Conservation (phyloP, 208 protist species). For the Crithidia bombi region DNA sequence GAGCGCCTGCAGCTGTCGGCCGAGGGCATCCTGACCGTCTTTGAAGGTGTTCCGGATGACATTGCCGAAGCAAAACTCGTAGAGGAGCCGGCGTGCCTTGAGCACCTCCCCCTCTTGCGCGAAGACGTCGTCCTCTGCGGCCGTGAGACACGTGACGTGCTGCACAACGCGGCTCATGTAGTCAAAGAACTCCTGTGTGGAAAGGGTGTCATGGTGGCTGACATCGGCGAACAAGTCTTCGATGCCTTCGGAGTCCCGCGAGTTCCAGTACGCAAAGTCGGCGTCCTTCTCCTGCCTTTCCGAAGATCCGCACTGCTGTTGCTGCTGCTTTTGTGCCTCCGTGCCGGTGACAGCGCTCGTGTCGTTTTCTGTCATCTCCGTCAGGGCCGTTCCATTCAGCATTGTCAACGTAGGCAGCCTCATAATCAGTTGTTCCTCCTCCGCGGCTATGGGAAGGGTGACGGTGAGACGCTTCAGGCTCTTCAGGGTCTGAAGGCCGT, state of each 20-base stretch:
- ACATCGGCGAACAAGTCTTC: slow-evolving; percentile 52
- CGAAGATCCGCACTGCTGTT: not conserved
- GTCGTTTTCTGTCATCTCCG: slow-evolving; percentile 15
- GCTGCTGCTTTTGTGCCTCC: not conserved
- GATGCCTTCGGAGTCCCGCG: slow-evolving; percentile 41
- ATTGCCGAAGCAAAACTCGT: slow-evolving; percentile 79
- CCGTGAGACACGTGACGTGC: slow-evolving; percentile 65
- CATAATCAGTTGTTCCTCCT: slow-evolving; percentile 83
- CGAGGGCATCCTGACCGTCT: slow-evolving; percentile 41
- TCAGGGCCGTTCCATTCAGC: slow-evolving; percentile 24
- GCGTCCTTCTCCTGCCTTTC: not conserved
- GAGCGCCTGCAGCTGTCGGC: slow-evolving; percentile 43
- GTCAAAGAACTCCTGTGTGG: slow-evolving; percentile 61
- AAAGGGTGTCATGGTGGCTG: slow-evolving; percentile 26
- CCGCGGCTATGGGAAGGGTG: slow-evolving; percentile 50
- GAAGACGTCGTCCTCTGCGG: slow-evolving; percentile 51
- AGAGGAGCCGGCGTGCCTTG: slow-evolving; percentile 72
- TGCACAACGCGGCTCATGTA: slow-evolving; percentile 70
- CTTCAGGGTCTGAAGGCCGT: slow-evolving; percentile 60
- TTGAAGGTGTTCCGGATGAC: slow-evolving; percentile 40
- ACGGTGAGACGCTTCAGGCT: slow-evolving; percentile 54
- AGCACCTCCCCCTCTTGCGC: slow-evolving; percentile 72
- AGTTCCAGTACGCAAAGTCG: slow-evolving; percentile 36
- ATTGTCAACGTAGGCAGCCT: slow-evolving; percentile 37
- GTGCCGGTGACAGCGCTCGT: not conserved